Conservation (phyloP, 495 filamentous ascomycete genomes). For the Aspergillus steynii region DNA sequence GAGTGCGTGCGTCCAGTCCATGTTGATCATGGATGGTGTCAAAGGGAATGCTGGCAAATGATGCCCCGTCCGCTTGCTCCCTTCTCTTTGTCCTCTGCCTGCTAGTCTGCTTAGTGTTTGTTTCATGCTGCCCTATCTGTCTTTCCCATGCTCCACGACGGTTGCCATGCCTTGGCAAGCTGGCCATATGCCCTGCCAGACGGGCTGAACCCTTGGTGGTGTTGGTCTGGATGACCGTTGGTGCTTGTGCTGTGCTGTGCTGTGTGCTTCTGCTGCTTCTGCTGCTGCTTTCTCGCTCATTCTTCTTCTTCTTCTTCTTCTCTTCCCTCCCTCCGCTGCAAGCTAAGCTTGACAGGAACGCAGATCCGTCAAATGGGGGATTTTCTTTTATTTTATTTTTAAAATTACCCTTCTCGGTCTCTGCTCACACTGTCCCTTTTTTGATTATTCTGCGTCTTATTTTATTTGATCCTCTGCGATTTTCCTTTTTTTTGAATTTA, state of each 20-base stretch:
- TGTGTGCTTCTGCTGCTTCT: too few relatives aligned
- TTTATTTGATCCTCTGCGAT: slow-evolving; percentile 6
- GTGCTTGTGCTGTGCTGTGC: slow-evolving; percentile 12
- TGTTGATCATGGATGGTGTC: slow-evolving; percentile 24
- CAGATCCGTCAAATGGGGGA: slow-evolving; percentile 30
- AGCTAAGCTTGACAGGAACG: slow-evolving; percentile 30
- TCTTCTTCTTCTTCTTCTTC: background rate
- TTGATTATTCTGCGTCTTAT: background rate
- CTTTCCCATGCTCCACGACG: slow-evolving; percentile 17
- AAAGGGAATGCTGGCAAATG: slow-evolving; percentile 14
- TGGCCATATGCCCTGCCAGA: slow-evolving; percentile 11
- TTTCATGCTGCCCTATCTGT: slow-evolving; percentile 18
- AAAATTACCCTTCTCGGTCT: slow-evolving; percentile 4
- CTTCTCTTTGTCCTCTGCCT: slow-evolving; percentile 15
- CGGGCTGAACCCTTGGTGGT: slow-evolving; percentile 4
- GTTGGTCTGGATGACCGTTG: slow-evolving; percentile 3
- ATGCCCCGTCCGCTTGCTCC: slow-evolving; percentile 18
- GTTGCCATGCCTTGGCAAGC: slow-evolving; percentile 26
- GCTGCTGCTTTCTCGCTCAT: background rate
- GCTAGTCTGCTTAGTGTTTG: slow-evolving; percentile 20
- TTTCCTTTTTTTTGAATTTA: slow-evolving; percentile 9
- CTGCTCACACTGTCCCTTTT: background rate
- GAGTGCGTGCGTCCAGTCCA: background rate
- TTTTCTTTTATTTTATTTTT: slow-evolving; percentile 11
- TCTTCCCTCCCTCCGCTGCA: slow-evolving; percentile 15